A percentile compares a stretch with the other conserved stretches of the same genome.
Evolutionary conservation across 176 grass and related monocot species (phyloP).

Genomic region (Sorghum bicolor): Sorghum_bicolor_NCBIv3 NC_012876.2:4508001-4508500

Average conservation of each 20-base stretch:
- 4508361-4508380: neutral
- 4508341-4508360: neutral
- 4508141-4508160: neutral
- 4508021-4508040: slow-evolving; percentile 91
- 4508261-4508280: neutral
- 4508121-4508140: neutral
- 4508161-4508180: neutral
- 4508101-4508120: neutral
- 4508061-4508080: neutral
- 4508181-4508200: neutral
- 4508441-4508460: neutral
- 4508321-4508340: neutral
- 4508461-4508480: neutral
- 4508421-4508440: slow-evolving; percentile 15
- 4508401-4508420: neutral
- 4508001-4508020: slow-evolving; percentile 95
- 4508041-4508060: slow-evolving; percentile 47
- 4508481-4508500: neutral
- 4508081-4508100: neutral
- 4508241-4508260: slow-evolving; percentile 10
- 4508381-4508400: neutral
- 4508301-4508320: slow-evolving; percentile 20
- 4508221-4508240: slow-evolving; percentile 3
- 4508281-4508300: neutral
- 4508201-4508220: neutral